Conservation (phyloP, 2,329 filamentous ascomycete genomes). For the Xylariaceae sp. region DNA sequence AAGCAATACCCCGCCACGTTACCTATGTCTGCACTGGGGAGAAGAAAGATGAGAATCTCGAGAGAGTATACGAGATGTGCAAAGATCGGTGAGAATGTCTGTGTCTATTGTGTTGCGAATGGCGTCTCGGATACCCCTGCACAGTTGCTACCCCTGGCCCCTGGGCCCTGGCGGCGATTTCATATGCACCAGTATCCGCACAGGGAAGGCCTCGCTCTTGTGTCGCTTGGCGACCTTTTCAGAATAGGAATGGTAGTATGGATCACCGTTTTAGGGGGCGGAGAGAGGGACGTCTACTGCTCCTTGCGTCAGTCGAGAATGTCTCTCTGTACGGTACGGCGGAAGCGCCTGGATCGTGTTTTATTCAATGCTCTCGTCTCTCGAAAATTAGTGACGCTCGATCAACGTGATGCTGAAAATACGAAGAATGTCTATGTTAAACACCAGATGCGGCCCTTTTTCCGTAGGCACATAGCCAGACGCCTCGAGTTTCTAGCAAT, state of each 20-base stretch:
- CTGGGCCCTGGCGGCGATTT: slow-evolving; percentile 23
- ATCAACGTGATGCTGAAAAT: too few species aligned
- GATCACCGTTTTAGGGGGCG: slow-evolving; percentile 1
- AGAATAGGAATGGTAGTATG: slow-evolving; percentile 15
- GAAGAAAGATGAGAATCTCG: slow-evolving; percentile 27
- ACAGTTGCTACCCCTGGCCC: slow-evolving; percentile 15
- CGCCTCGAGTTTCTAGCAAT: too few species aligned
- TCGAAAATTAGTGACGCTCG: too few species aligned
- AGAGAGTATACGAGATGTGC: slow-evolving; percentile 25
- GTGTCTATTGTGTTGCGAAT: slow-evolving; percentile 37
- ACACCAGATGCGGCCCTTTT: too few species aligned
- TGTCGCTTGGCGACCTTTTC: slow-evolving; percentile 23
- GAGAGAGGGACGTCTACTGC: background rate
- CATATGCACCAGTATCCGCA: slow-evolving; percentile 25
- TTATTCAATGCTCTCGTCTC: too few species aligned
- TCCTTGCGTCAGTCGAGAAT: background rate
- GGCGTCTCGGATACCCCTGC: slow-evolving; percentile 38
- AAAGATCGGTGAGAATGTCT: slow-evolving; percentile 32
- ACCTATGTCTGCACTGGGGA: slow-evolving; percentile 15
- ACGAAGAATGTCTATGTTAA: too few species aligned
- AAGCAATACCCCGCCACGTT: too few species aligned
- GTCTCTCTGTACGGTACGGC: too few species aligned
- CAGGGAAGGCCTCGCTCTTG: slow-evolving; percentile 20
- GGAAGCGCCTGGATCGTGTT: too few species aligned
- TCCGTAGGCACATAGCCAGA: too few species aligned